Evolutionary conservation across 1,284 basidiomycete genomes (phyloP), one percentile per base, ranked within the genome.

Genomic region (Ganoderma sp.): DNA sequence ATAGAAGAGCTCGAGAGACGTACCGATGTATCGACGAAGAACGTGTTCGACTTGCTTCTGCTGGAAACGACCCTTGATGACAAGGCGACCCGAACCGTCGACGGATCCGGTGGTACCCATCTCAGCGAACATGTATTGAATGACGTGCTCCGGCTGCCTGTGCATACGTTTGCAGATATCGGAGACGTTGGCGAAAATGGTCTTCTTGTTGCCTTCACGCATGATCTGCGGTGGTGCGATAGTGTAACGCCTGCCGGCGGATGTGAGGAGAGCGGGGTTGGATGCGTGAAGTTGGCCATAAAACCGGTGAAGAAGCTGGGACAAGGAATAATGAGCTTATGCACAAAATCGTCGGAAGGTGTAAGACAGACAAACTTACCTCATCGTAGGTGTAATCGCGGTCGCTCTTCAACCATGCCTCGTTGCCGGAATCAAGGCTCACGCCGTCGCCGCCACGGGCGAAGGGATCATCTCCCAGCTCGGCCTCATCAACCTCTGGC

Each of bases 111-210:
- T 97, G 15, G 98, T 99, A 84, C 98, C 98, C 91, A 99, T 90
- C 84, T 99, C 97, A 65, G 98, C 91, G 80, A 99, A 99, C 74
- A 99, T 85, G 86, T 95, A 99, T 81, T 95, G 92, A 74, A 99
- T 98, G 75, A 99, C 96, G 79, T 99, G 98, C 82, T 99, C 98
- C n/a, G 97, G 96, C 83, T 96, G 93, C 79, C 97, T 88, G 84
- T 98, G 97, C 96, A 99, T 98, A 75, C 95, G 90, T 82, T 94
- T 97, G 88, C 97, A 99, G 75, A 99, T 99, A 79, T 99, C 97
- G 74, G 91, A 90, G 69, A 99, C 88, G 81, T 99, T 99, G 74
- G 96, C 92, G 75, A 99, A 99, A 73, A 98, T 93, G 56, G 96
- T 92, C 83, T 97, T 97, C 83, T 99, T 99, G 83, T 97, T 97